phyloP scores from a whole-genome alignment of 495 filamentous ascomycete genomes.

The Hypoxylon crocopeplum region DNA sequence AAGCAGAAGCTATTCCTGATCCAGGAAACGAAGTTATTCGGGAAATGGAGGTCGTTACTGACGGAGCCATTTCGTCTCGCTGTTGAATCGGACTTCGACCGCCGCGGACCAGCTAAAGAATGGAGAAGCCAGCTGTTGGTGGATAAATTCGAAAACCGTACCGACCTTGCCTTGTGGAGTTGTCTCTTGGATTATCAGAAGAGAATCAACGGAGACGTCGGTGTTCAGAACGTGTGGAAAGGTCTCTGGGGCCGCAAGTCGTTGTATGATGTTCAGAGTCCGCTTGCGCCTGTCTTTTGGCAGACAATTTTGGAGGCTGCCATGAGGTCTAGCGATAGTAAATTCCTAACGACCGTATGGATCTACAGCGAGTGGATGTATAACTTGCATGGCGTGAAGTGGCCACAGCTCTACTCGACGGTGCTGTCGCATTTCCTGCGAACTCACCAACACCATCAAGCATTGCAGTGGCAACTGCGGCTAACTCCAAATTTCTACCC shows the following conservation, averaged over 20 bases:
- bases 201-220: conserved; percentile 64
- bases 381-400: conserved; percentile 54
- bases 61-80: conserved; percentile 36
- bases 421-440: conserved; percentile 45
- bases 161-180: conserved; percentile 69
- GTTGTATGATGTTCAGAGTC: conserved; percentile 34
- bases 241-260: conserved; percentile 41
- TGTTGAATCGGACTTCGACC: conserved; percentile 61
- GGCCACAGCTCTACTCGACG: conserved; percentile 50
- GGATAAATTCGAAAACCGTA: conserved; percentile 54
- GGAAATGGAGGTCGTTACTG: conserved; percentile 31
- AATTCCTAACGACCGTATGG: conserved; percentile 57
- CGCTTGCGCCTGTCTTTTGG: conserved; percentile 62
- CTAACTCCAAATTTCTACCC: conserved; percentile 47
- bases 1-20: conserved; percentile 8
- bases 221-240: conserved; percentile 51
- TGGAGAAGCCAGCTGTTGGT: conserved; percentile 56
- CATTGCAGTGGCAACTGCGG: conserved; percentile 45
- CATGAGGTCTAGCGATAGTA: conserved; percentile 41
- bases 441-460: conserved; percentile 39
- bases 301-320: conserved; percentile 58
- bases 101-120: conserved; percentile 31
- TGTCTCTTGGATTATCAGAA: conserved; percentile 67
- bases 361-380: conserved; percentile 63
- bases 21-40: conserved; percentile 28